phyloP scores from a whole-genome alignment of 1,284 basidiomycete genomes.

The Trichosporon asahii region DNA sequence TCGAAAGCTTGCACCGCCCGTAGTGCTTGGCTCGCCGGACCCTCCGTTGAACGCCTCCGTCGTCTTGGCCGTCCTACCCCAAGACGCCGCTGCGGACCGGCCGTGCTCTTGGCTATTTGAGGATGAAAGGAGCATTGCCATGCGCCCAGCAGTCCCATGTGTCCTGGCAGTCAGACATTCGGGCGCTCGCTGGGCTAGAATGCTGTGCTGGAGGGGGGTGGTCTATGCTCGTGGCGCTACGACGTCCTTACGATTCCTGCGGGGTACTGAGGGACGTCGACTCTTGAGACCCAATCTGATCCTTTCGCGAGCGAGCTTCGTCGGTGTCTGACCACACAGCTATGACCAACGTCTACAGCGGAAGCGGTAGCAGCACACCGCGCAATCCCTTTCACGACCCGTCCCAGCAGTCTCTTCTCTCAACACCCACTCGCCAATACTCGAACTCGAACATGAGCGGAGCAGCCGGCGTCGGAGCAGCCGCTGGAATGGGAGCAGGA shows the following conservation, averaged over 20 bases:
- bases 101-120: not conserved
- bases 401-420: not conserved
- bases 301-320: not conserved
- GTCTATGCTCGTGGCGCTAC: not conserved
- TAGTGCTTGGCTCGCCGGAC: not conserved
- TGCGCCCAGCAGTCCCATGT: not conserved
- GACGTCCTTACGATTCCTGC: not conserved
- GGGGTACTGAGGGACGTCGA: not conserved
- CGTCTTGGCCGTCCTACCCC: not conserved
- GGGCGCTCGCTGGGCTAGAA: not conserved
- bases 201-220: not conserved
- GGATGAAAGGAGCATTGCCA: not conserved
- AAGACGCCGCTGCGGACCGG: not conserved
- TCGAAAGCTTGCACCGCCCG: not conserved
- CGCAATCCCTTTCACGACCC: constrained; percentile 4
- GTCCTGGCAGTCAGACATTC: not conserved
- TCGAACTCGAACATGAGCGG: constrained; percentile 1
- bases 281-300: not conserved
- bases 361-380: constrained; percentile 14
- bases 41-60: not conserved
- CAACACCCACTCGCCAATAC: constrained; percentile 12
- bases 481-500: constrained; percentile 11
- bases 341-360: not conserved
- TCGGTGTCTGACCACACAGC: constrained; percentile 11
- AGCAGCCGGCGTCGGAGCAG: constrained; percentile 9